Conservation (phyloP, 345 rosid genomes). For the Acer yangbiense region DNA sequence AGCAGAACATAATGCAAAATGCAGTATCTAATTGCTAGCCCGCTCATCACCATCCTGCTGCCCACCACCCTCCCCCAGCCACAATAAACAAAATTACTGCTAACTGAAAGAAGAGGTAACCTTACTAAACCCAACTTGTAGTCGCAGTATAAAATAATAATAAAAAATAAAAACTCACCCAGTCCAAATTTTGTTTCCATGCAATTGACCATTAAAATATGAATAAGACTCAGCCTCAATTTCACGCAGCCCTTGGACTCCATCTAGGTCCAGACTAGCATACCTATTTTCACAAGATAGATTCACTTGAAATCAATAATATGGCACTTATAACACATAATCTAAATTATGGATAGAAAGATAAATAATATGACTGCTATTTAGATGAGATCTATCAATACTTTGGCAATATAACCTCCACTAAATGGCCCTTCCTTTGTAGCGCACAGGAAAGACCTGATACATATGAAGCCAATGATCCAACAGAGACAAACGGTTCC, state of each 20-base stretch:
- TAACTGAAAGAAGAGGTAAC: not conserved
- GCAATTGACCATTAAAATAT: slow-evolving; percentile 75
- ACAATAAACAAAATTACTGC: slow-evolving; percentile 7
- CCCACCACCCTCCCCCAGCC: not conserved
- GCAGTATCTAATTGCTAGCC: not conserved
- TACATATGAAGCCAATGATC: slow-evolving; percentile 73
- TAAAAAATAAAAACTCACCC: slow-evolving; percentile 52
- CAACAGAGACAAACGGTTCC: slow-evolving; percentile 69
- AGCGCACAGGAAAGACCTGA: slow-evolving; percentile 62
- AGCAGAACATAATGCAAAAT: not conserved
- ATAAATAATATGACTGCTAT: not conserved
- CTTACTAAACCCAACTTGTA: not conserved
- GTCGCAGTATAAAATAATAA: slow-evolving; percentile 10
- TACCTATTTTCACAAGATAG: slow-evolving; percentile 46
- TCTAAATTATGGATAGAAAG: slow-evolving; percentile 8
- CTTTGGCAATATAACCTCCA: slow-evolving; percentile 90
- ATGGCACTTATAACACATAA: slow-evolving; percentile 2
- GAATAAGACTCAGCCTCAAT: slow-evolving; percentile 64
- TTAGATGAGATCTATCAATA: slow-evolving; percentile 30
- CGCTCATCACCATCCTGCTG: not conserved
- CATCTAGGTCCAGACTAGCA: slow-evolving; percentile 52
- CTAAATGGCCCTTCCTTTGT: slow-evolving; percentile 68
- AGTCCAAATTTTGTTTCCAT: slow-evolving; percentile 81
- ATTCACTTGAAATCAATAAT: slow-evolving; percentile 23
- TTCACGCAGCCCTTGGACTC: slow-evolving; percentile 66